These are phyloP conservation scores for Dionaea muscipula DNA, from an alignment of 179 eudicot species.

Conservation along the genomic window DNA sequence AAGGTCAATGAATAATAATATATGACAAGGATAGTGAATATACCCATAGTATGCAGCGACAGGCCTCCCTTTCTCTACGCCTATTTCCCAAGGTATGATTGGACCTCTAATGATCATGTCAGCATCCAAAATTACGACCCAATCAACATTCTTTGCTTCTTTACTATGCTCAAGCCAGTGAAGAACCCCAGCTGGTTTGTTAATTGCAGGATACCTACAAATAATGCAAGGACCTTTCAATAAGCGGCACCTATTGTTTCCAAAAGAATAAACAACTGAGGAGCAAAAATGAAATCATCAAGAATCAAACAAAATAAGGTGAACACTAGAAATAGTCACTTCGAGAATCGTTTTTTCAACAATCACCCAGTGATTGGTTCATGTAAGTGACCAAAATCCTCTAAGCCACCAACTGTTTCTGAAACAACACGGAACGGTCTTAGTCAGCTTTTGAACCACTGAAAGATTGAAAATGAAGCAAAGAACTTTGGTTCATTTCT, in stretches of 20 bases:
- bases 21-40: constrained; percentile 3
- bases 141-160: constrained; percentile 82
- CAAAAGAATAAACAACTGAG: background rate
- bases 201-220: constrained; percentile 91
- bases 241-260: background rate
- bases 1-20: background rate
- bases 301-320: background rate
- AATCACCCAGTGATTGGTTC: too few species aligned
- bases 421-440: too few species aligned
- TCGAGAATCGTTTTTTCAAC: too few species aligned
- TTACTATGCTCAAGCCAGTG: constrained; percentile 85
- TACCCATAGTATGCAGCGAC: constrained; percentile 96
- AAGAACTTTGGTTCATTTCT: too few species aligned
- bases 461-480: too few species aligned
- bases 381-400: too few species aligned
- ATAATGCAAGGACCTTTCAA: background rate
- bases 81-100: constrained; percentile 84
- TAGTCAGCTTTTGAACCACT: too few species aligned
- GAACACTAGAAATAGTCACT: too few species aligned
- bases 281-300: background rate
- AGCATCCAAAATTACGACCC: constrained; percentile 93
- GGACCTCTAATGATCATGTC: constrained; percentile 92
- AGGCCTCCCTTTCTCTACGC: constrained; percentile 89
- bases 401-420: too few species aligned
- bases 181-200: constrained; percentile 85